These are phyloP conservation scores for Lecanosticta acicola DNA, from an alignment of 2,329 filamentous ascomycete genomes.

Conservation along the genomic window DNA sequence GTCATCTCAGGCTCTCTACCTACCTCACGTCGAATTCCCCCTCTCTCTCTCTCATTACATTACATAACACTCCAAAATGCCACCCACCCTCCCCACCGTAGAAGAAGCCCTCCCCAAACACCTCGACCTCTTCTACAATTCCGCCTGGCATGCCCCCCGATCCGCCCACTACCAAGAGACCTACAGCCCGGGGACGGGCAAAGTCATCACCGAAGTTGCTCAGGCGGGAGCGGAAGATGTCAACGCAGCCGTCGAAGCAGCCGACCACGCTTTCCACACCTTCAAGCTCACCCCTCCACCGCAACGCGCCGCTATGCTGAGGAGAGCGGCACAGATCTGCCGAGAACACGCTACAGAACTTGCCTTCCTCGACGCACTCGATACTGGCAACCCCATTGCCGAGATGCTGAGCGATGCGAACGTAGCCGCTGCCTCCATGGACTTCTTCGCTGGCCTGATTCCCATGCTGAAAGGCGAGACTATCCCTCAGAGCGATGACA, in stretches of 20 bases:
- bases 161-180: constrained; percentile 20
- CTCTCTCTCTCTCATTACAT: no score
- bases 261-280: constrained; percentile 20
- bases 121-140: constrained; percentile 23
- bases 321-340: constrained; percentile 37
- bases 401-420: constrained; percentile 25
- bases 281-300: constrained; percentile 13
- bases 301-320: constrained; percentile 34
- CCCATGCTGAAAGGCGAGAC: constrained; percentile 27
- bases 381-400: constrained; percentile 24
- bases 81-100: constrained; percentile 9
- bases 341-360: constrained; percentile 14
- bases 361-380: constrained; percentile 18
- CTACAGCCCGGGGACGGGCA: constrained; percentile 24
- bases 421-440: constrained; percentile 17
- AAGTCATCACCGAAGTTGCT: constrained; percentile 21
- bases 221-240: constrained; percentile 21
- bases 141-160: constrained; percentile 19
- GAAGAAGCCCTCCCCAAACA: constrained; percentile 18
- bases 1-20: no score
- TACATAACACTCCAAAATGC: constrained; percentile 7
- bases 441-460: constrained; percentile 27
- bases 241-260: constrained; percentile 22
- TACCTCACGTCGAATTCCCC: no score
- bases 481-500: constrained; percentile 16